Conservation (phyloP, 1,139 yeast genomes). For the Spathaspora sp. region DNA sequence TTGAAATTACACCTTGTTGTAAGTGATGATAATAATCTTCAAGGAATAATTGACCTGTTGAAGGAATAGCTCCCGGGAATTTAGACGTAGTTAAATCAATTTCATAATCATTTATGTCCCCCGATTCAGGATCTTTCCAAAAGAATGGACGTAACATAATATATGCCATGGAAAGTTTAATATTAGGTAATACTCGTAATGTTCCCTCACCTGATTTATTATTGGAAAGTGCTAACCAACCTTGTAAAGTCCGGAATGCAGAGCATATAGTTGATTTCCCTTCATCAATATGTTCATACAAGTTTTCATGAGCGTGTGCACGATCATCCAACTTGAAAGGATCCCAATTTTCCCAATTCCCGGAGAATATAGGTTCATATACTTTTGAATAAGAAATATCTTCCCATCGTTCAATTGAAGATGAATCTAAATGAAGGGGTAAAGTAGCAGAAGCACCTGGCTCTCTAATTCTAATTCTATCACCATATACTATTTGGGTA, state of each 20-base stretch:
- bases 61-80: constrained; percentile 23
- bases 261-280: constrained; percentile 32
- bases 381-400: constrained; percentile 33
- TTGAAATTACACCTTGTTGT: constrained; percentile 25
- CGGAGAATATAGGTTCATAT: constrained; percentile 40
- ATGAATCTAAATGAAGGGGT: constrained; percentile 46
- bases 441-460: constrained; percentile 40
- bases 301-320: constrained; percentile 31
- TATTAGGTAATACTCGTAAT: constrained; percentile 37
- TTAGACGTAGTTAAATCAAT: constrained; percentile 24
- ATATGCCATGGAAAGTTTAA: constrained; percentile 40
- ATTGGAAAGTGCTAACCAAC: constrained; percentile 43
- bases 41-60: constrained; percentile 22
- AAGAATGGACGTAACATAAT: constrained; percentile 47
- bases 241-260: constrained; percentile 47
- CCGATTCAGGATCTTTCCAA: constrained; percentile 21
- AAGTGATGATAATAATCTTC: constrained; percentile 28
- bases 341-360: constrained; percentile 49
- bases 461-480: constrained; percentile 39
- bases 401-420: constrained; percentile 43
- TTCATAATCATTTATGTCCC: constrained; percentile 18
- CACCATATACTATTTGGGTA: constrained; percentile 37
- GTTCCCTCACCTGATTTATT: constrained; percentile 45
- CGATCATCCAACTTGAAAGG: constrained; percentile 41
- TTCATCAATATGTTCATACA: constrained; percentile 25